Conservation (phyloP, 208 protist species). For the Trypanosoma congolense region DNA sequence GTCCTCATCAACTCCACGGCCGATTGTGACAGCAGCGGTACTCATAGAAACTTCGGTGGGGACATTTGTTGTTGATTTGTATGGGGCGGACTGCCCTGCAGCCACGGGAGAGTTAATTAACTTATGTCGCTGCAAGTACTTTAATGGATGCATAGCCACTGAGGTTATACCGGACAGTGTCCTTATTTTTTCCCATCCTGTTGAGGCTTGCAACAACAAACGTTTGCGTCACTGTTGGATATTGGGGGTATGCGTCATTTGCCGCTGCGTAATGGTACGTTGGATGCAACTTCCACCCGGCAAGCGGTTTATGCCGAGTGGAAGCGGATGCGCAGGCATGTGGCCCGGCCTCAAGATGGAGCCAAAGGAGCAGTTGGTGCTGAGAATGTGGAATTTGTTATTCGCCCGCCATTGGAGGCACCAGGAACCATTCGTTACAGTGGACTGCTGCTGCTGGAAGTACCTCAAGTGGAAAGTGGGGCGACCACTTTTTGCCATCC, state of each 20-base stretch:
- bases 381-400: conserved; percentile 12
- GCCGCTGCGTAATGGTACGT: neutral
- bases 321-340: conserved; percentile 14
- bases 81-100: conserved; percentile 53
- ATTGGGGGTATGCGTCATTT: neutral
- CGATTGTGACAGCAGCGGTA: conserved; percentile 26
- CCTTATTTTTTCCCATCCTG: conserved; percentile 53
- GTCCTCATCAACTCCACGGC: neutral
- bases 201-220: conserved; percentile 8
- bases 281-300: too few relatives aligned
- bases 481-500: neutral
- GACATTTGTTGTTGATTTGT: conserved; percentile 54
- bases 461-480: conserved; percentile 5
- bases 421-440: conserved; percentile 25
- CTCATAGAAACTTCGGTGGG: conserved; percentile 70
- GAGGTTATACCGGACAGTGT: conserved; percentile 61
- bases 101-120: conserved; percentile 62
- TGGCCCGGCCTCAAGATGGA: neutral
- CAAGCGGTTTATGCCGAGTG: conserved; percentile 14
- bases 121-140: conserved; percentile 59
- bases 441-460: conserved; percentile 48
- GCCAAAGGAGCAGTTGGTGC: neutral
- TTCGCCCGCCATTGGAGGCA: neutral
- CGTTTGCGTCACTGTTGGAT: conserved; percentile 13
- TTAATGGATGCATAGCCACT: conserved; percentile 55